Base-by-base conservation (phyloP, 257 asterid species). In the Nemophila menziesii region DNA sequence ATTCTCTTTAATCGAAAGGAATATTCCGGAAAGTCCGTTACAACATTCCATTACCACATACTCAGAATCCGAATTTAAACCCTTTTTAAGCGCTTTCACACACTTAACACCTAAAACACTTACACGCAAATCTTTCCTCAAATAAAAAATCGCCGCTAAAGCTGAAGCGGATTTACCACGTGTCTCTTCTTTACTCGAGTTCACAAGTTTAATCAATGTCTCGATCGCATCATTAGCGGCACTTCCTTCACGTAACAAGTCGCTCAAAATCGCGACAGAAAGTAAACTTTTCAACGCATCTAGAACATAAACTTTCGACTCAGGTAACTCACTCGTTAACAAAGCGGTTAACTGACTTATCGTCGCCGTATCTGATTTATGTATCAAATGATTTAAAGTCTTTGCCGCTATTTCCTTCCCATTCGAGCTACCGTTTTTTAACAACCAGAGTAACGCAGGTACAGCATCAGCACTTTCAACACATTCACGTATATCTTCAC, bases 391-490 rank as follows among this genome's bases (percentile, higher is more conserved):
- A 57, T 89, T 85, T 60, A 89, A 75, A 37, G 98, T 84, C 78
- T 78, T 89, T 4, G 95, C 92, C 43, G 98, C 96, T 64, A 89
- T 89, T 65, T 81, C 93, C 78, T 89, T 89, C 50, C 98, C 98
- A 13, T 89, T 83, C 55, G 87, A 48, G 58, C 94, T 89, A 53
- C 98, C 98, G 53, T 89, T 89, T 77, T 89, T 89, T 44, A 89
- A 70, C 45, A 89, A 78, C 98, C 98, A 89, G 47, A 89, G 70
- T 46, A 89, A 65, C 61, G 98, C 94, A 19, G 98, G 96, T 52
- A 89, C 98, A 38, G 98, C 98, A 64, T 84, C 98, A 48, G 98
- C 98, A 72, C 98, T 89, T 74, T 89, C 96, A 58, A 89, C 98
- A 66, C 98, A 89, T 20, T 89, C 98, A 41, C 98, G 89, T 56